Conservation (phyloP, 352 stramenopile genomes). For the Phytophthora multivora region DNA sequence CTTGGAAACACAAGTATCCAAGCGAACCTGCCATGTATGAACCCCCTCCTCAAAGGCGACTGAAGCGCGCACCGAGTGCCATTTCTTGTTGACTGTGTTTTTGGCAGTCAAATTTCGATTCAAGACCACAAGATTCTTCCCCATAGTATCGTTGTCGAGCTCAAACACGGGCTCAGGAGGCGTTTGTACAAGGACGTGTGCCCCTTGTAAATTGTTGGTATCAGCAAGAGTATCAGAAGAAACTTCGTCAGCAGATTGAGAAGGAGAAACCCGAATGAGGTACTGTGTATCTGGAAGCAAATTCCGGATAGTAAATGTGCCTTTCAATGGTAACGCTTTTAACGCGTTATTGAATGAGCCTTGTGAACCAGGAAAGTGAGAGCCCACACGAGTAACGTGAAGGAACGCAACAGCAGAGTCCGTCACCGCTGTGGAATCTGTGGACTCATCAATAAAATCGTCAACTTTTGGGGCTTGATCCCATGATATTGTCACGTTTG, state of each 20-base stretch:
- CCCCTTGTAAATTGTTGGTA: neutral
- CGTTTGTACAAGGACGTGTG: slow-evolving; percentile 54
- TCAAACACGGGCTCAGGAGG: slow-evolving; percentile 67
- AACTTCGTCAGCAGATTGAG: neutral
- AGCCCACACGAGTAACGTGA: slow-evolving; percentile 11
- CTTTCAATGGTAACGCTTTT: slow-evolving; percentile 40
- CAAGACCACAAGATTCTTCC: slow-evolving; percentile 79
- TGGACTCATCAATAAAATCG: neutral
- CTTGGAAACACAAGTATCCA: slow-evolving; percentile 90
- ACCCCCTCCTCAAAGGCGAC: slow-evolving; percentile 75
- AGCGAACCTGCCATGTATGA: slow-evolving; percentile 88
- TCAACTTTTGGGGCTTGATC: slow-evolving; percentile 1
- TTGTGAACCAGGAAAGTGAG: neutral
- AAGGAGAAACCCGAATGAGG: slow-evolving; percentile 29
- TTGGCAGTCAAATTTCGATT: slow-evolving; percentile 82
- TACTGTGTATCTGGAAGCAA: slow-evolving; percentile 58
- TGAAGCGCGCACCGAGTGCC: slow-evolving; percentile 80
- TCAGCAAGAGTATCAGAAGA: no score
- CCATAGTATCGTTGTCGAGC: slow-evolving; percentile 59
- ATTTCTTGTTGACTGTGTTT: slow-evolving; percentile 91
- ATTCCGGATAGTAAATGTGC: slow-evolving; percentile 43
- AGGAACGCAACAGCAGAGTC: slow-evolving; percentile 15
- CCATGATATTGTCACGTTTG: slow-evolving; percentile 41
- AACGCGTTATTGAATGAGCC: neutral
- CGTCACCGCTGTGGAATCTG: neutral